Base-by-base conservation (phyloP, 441 rosid genomes). In the Pelargonium citronellum region DNA sequence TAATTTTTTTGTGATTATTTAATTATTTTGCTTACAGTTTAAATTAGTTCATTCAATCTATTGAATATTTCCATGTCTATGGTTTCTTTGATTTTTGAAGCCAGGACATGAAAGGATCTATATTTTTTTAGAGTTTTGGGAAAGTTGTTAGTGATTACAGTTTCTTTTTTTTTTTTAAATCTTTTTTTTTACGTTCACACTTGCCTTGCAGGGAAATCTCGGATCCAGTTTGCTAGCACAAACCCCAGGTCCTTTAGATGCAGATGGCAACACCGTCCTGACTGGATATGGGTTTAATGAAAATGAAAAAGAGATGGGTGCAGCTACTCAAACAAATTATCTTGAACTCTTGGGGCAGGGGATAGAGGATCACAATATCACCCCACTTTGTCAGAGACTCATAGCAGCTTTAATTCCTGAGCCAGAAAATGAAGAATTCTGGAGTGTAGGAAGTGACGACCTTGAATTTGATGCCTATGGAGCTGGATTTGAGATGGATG, bases 361-460 rank as follows among this genome's bases (percentile, higher is more conserved):
- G 51, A 70, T 68, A 41, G 73, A 74, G 58, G 95, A 84, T 69
- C 75, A 64, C 69, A 77, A 77, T 75, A 76, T 68, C 61, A 74
- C 85, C 66, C 79, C 97, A n/a, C 89, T 95, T 80, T 88, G 77
- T 65, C 90, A 89, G 79, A 86, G 92, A 83, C 86, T 91, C 68
- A 73, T 95, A 57, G 91, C 98, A 65, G 96, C 98, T 79, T 76
- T 95, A 76, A 86, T 92, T 74, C 74, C 96, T 2, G 98, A 91
- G 82, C 98, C 88, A 67, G 87, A 87, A 57, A 57, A 57, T 70
- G 69, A 58, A 11, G 73, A 74, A n/a, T 39, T 44, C n/a, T 74
- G 67, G 78, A 67, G 70, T 64, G 66, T 71, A 72, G 90, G 71
- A 73, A 79, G 72, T 78, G 87, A 81, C 70, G 92, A 85, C 78